Evolutionary conservation across 2,329 filamentous ascomycete genomes (phyloP).

Genomic region (Cladophialophora chaetospira): DNA sequence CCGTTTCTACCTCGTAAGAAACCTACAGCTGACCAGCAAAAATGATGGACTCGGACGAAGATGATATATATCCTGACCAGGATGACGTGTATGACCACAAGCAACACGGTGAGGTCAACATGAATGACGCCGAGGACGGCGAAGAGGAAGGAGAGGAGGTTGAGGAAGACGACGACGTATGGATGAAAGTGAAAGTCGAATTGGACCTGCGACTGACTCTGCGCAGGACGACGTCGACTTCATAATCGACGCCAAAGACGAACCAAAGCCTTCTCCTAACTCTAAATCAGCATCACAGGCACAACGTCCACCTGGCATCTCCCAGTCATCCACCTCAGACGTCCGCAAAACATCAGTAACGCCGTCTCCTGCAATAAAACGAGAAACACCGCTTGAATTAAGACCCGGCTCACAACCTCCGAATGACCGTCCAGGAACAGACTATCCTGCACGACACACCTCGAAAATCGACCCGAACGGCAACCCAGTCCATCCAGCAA

Average conservation of each 20-base stretch:
- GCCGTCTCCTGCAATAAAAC: slow-evolving; percentile 37
- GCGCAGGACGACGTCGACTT: slow-evolving; percentile 52
- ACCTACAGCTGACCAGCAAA: not conserved
- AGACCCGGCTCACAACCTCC: slow-evolving; percentile 37
- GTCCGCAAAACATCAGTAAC: slow-evolving; percentile 41
- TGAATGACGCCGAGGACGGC: slow-evolving; percentile 35
- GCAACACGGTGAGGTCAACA: slow-evolving; percentile 31
- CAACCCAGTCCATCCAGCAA: slow-evolving; percentile 73
- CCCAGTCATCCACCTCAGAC: slow-evolving; percentile 40
- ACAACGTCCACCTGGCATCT: slow-evolving; percentile 41
- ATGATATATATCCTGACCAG: slow-evolving; percentile 30
- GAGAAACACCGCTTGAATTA: slow-evolving; percentile 27
- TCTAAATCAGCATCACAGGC: slow-evolving; percentile 38
- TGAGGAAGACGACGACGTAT: slow-evolving; percentile 41
- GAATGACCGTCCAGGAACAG: slow-evolving; percentile 58
- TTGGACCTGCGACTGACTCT: slow-evolving; percentile 32
- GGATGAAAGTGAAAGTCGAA: slow-evolving; percentile 42
- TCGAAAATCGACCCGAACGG: slow-evolving; percentile 78
- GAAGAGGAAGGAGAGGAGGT: slow-evolving; percentile 33
- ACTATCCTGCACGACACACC: slow-evolving; percentile 67
- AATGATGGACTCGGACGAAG: slow-evolving; percentile 33
- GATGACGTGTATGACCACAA: slow-evolving; percentile 20
- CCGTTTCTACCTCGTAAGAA: not conserved
- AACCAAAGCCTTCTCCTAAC: slow-evolving; percentile 41
- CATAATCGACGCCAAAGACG: slow-evolving; percentile 50